Percentiles rank a stretch among this genome's conserved stretches.
Conservation (phyloP, 345 rosid species). For the Nephelium lappaceum region DNA sequence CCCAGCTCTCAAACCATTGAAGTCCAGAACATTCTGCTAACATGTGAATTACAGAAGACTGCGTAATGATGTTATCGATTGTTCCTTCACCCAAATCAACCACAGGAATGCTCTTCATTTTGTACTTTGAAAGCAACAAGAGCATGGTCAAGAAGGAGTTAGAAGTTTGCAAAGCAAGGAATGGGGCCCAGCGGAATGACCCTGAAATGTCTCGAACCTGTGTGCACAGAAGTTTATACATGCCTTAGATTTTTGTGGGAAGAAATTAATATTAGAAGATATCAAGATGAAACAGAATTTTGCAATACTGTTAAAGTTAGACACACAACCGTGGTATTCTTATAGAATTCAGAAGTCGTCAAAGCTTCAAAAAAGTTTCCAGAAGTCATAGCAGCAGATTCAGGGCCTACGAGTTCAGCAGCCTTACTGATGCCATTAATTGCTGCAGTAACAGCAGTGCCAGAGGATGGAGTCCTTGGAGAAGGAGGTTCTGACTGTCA, state of each 20-base stretch:
- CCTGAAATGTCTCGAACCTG: constrained; percentile 98
- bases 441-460: constrained; percentile 54
- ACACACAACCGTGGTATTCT: constrained; percentile 67
- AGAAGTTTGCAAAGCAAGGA: constrained; percentile 86
- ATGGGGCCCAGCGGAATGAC: constrained; percentile 99
- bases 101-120: constrained; percentile 97
- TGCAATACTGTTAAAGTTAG: background rate
- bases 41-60: constrained; percentile 97
- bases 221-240: constrained; percentile 23
- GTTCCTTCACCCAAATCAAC: constrained; percentile 79
- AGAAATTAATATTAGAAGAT: background rate
- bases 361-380: constrained; percentile 90
- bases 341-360: constrained; percentile 80
- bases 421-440: constrained; percentile 55
- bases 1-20: constrained; percentile 98
- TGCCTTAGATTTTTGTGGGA: background rate
- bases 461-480: constrained; percentile 65
- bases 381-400: constrained; percentile 76
- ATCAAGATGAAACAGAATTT: constrained; percentile 4
- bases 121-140: constrained; percentile 89
- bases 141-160: constrained; percentile 97
- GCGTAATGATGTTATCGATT: constrained; percentile 84
- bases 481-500: constrained; percentile 91
- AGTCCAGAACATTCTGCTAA: constrained; percentile 90
- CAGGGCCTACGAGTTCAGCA: constrained; percentile 55